These are phyloP conservation scores for Chytriomyces hyalinus DNA, from an alignment of 192 early-diverging fungal species.

Conservation along the genomic window DNA sequence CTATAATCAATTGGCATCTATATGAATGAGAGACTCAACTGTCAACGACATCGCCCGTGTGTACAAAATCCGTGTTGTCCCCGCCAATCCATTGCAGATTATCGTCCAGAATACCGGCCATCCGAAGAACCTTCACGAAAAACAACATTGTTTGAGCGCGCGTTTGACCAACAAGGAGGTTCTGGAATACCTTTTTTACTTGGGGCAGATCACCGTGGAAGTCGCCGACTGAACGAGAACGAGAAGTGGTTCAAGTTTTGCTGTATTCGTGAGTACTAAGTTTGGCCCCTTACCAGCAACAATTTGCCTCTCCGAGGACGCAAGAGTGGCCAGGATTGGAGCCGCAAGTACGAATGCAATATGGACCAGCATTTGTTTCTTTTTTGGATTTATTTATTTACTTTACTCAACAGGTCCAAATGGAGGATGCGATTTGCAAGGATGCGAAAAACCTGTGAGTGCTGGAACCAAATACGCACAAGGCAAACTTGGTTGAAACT, in stretches of 20 bases:
- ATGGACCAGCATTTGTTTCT: constrained; percentile 6
- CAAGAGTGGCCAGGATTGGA: background rate
- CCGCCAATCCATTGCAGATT: constrained; percentile 65
- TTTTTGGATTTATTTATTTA: background rate
- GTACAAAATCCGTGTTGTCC: constrained; percentile 62
- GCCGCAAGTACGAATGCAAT: background rate
- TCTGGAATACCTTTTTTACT: background rate
- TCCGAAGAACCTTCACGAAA: constrained; percentile 52
- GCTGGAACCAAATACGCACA: background rate
- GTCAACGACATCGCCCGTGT: constrained; percentile 81
- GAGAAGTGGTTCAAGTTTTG: background rate
- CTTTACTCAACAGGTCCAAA: background rate
- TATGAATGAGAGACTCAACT: constrained; percentile 45
- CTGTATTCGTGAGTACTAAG: too few species aligned
- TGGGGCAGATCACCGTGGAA: constrained; percentile 70
- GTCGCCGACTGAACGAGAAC: constrained; percentile 65
- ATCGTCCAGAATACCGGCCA: constrained; percentile 66
- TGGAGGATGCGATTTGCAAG: background rate
- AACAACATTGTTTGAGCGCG: too few species aligned
- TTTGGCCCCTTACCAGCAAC: background rate
- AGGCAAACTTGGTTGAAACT: background rate
- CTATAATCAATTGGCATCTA: too few species aligned
- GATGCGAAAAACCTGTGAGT: constrained; percentile 1
- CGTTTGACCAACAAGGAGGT: too few species aligned
- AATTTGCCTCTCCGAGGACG: background rate